phyloP scores from a whole-genome alignment of 73 alveolate species.

The Paramecium sonneborni region DNA sequence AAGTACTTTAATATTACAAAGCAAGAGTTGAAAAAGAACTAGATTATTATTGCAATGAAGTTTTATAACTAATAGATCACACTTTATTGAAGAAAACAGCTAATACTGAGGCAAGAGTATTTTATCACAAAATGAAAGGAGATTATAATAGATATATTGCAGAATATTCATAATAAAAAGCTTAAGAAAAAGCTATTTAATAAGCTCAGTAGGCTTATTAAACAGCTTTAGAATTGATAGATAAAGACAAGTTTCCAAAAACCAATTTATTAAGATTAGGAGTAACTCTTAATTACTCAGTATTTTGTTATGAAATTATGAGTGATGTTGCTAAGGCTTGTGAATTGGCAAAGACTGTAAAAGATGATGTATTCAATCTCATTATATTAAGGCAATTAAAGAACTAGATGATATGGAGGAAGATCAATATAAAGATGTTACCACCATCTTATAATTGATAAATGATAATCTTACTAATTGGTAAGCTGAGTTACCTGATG shows the following conservation, averaged over 20 bases:
- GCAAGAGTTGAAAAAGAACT: conserved; percentile 76
- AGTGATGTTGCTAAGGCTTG: conserved; percentile 90
- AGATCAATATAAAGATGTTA: conserved; percentile 71
- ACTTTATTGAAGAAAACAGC: conserved; percentile 56
- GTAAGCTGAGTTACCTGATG: conserved; percentile 66
- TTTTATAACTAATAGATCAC: conserved; percentile 63
- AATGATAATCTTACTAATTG: conserved; percentile 72
- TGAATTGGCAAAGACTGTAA: conserved; percentile 80
- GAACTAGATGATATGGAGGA: conserved; percentile 73
- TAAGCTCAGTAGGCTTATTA: conserved; percentile 72
- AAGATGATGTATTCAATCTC: conserved; percentile 39
- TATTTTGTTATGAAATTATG: conserved; percentile 92
- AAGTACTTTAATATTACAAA: conserved; percentile 70
- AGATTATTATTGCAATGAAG: conserved; percentile 72
- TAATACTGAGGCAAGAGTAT: conserved; percentile 70
- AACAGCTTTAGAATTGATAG: conserved; percentile 59
- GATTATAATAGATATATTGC: conserved; percentile 80
- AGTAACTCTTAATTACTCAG: conserved; percentile 86
- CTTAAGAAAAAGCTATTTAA: conserved; percentile 58
- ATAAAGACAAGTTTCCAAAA: conserved; percentile 40
- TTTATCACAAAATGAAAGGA: conserved; percentile 83
- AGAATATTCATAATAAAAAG: conserved; percentile 66
- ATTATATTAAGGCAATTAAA: conserved; percentile 31
- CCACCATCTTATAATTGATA: conserved; percentile 69
- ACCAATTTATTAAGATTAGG: conserved; percentile 83